These are phyloP conservation scores for Exophiala phaeomuriformis DNA, from an alignment of 2,329 filamentous ascomycete species.

Conservation along the genomic window DNA sequence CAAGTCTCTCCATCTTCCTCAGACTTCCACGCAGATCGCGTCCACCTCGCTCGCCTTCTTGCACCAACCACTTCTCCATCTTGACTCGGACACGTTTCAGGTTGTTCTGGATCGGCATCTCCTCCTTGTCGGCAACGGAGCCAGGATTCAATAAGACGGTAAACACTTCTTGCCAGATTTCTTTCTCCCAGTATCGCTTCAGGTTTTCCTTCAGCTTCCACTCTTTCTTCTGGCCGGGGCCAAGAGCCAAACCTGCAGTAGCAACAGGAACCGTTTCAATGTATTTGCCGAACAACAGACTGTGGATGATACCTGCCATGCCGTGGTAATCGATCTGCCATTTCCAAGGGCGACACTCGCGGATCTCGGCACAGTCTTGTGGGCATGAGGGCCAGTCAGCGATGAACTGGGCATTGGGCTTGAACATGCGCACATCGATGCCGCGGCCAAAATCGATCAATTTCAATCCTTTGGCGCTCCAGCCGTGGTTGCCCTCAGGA, in stretches of 20 bases:
- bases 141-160: constrained; percentile 76
- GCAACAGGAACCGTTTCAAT: constrained; percentile 60
- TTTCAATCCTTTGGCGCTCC: constrained; percentile 69
- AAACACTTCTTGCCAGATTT: constrained; percentile 79
- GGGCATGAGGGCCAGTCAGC: constrained; percentile 88
- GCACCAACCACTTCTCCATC: constrained; percentile 26
- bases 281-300: constrained; percentile 87
- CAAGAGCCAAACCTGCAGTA: constrained; percentile 18
- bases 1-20: constrained; percentile 24
- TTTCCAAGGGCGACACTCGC: constrained; percentile 89
- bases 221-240: constrained; percentile 46
- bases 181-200: constrained; percentile 95
- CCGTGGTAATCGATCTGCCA: constrained; percentile 97
- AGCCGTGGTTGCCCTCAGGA: constrained; percentile 66
- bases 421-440: constrained; percentile 87
- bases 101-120: constrained; percentile 58
- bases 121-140: constrained; percentile 55
- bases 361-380: constrained; percentile 91
- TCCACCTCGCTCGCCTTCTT: constrained; percentile 25
- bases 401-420: constrained; percentile 71
- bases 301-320: constrained; percentile 78
- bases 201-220: constrained; percentile 76
- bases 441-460: constrained; percentile 93
- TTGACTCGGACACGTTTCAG: constrained; percentile 17
- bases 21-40: constrained; percentile 23